Evolutionary conservation across 140 eudicot genomes (phyloP), one percentile per base, ranked within the genome.

Genomic region (Erigeron philadelphicus): DNA sequence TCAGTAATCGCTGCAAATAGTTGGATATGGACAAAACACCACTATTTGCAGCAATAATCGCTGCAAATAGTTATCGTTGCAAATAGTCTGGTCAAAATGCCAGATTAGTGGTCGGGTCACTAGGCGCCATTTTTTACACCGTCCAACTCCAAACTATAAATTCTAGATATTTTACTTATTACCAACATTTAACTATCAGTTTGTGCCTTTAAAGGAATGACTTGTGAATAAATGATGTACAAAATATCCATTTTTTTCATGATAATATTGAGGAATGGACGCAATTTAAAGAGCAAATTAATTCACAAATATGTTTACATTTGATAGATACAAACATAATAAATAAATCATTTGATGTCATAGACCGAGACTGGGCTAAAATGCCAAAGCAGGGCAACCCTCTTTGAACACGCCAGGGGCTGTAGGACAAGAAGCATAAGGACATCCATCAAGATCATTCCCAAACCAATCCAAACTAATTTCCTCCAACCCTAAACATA

Each of bases 401-500:
- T 80, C 82, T 10, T 79, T 73, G 49, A 64, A 52, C 35, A 86
- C 60, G 64, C 83, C 96, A 16, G 76, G 77, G 5, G 84, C 86
- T 2, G 90, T 85, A 5, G 97, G 95, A 57, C 97, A 90, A 19
- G 93, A 81, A 58, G 95, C 97, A 52, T 72, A 83, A 13, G 86
- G 85, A 56, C 97, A 90, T 0, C 90, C 95, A 73, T 90, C 97
- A 49, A 90, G 85, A 59, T 76, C 83, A 78, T 90, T 90, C 11
- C 95, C 97, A 89, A 95, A 87, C 97, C 97, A 90, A 31, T 81
- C 76, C 15, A 87, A 64, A 45, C 77, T 68, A 31, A 87, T 74
- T 6, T 83, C 67, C 80, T 87, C 88, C 77, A 79, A 65, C 15
- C 95, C 95, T 78, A 90, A 81, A 68, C 84, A 90, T 71, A 87